Evolutionary conservation across 805 yeast genomes (phyloP), one percentile per base, ranked within the genome.

Genomic region (Jamesozyma rosinii): DNA sequence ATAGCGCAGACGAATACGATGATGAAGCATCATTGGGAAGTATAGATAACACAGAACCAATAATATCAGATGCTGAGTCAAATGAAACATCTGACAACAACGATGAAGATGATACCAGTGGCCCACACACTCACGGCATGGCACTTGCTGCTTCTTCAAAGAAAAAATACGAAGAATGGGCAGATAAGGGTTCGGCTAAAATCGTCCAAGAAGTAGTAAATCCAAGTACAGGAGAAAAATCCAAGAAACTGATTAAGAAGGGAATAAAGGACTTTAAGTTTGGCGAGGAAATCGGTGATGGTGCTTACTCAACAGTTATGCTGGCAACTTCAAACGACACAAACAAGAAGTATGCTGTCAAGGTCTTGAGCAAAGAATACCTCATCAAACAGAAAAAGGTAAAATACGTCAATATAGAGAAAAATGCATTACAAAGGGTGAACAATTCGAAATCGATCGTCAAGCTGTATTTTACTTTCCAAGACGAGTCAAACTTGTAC

Each of bases 261-360:
- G 77, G 65, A 18, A 94, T 87, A 11, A 77, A 80, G 50, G 98
- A 92, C 59, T 92, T 89, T 63, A 82, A 79, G 49, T 87, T 92
- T 59, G 94, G 95, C 9, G 79, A 85, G 15, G 79, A 83, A 36
- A 75, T 92, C 24, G 99, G 99, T 26, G 95, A 86, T 59, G 99
- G 99, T 1, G 87, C 96, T 5, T 92, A 90, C 59, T 88, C 97
- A 9, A 89, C 95, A 1, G 99, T 90, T 3, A 75, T 78, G 51
- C 75, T 86, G 33, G 98, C 97, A 0, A 74, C 85, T 1, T 95
- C 92, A 48, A 87, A 78, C 53, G 66, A 64, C 22, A 81, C 84
- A 37, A 72, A 74, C 45, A 77, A 81, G 46, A 82, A 89, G 15
- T 84, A 79, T 58, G 95, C 95, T 1, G 81, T 84, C 10, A 84